Evolutionary conservation across 1,284 basidiomycete species (phyloP).

Genomic region (Testicularia cyperi): DNA sequence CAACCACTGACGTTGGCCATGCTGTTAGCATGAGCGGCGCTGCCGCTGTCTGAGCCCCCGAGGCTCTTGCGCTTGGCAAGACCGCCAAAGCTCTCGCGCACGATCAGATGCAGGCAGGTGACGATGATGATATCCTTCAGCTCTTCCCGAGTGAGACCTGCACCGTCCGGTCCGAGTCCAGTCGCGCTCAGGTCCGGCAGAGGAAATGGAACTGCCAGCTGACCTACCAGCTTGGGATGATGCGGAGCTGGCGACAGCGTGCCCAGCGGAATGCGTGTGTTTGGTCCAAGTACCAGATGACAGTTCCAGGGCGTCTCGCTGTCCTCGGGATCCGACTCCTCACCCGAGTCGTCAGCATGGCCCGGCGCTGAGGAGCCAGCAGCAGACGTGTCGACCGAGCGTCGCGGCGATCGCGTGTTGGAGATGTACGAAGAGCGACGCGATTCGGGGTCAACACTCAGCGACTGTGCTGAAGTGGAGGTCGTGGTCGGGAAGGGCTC

Average conservation of each 20-base stretch:
- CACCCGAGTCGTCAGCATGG: constrained; percentile 26
- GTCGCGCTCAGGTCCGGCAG: constrained; percentile 62
- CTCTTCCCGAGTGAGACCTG: constrained; percentile 73
- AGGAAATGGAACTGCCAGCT: constrained; percentile 84
- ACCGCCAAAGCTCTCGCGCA: constrained; percentile 87
- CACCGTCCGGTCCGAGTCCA: constrained; percentile 45
- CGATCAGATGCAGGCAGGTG: constrained; percentile 87
- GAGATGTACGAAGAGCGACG: constrained; percentile 26
- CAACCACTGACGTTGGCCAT: constrained; percentile 27
- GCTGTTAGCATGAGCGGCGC: neutral
- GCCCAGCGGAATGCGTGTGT: constrained; percentile 64
- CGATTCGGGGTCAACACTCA: constrained; percentile 8
- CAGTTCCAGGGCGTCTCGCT: constrained; percentile 94
- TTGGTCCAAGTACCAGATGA: constrained; percentile 60
- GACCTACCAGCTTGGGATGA: constrained; percentile 89
- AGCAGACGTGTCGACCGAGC: constrained; percentile 28
- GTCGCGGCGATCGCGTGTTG: constrained; percentile 13
- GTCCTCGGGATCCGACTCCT: constrained; percentile 78
- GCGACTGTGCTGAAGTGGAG: constrained; percentile 14
- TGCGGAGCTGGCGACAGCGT: constrained; percentile 77
- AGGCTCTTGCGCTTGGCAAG: constrained; percentile 69
- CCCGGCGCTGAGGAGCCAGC: constrained; percentile 18
- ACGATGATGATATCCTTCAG: constrained; percentile 88
- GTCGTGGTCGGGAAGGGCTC: neutral
- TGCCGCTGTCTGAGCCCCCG: constrained; percentile 51